Evolutionary conservation across 345 rosid species (phyloP), one percentile per base, ranked within the genome.

Genomic region (Citrus medica): DNA sequence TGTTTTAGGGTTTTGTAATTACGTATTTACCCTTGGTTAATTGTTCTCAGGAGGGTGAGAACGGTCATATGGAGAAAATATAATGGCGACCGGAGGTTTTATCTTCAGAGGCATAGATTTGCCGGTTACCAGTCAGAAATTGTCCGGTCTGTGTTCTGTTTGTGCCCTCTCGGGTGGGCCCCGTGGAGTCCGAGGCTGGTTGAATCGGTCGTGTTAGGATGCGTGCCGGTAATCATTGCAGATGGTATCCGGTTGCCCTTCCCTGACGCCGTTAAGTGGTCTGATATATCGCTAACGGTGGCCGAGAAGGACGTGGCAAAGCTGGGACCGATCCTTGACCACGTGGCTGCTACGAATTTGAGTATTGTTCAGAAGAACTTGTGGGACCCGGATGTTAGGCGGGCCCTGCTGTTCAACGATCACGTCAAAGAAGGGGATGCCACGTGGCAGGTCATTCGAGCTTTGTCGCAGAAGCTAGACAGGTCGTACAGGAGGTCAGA

Each of bases 151-250:
- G 90, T 89, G 24, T 96, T 96, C 74, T 96, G 99, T 77, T 83
- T 96, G 9, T 94, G 98, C 71, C 99, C 99, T 0, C 85, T 91
- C 0, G 99, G 99, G 69, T 96, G 99, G 99, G 99, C 99, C 75
- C 99, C 99, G 0, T 96, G 99, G 99, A 96, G 98, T 77, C 99
- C 99, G 0, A 78, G 99, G 73, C 87, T 96, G 14, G 98, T 94
- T 16, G 99, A 96, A 77, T 90, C 99, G 0, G 95, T 90, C 5
- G 94, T 86, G 0, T 86, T 96, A 65, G 99, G 99, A 0, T 96
- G 99, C 71, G 92, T 96, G 28, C 99, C 99, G 12, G 98, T 96
- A 14, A 87, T 94, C 4, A 90, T 94, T 9, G 98, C 99, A 0
- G 97, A 96, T 35, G 99, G 92, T 21, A 91, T 96, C 69, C 86